Evolutionary conservation across 805 yeast genomes (phyloP).

Genomic region (Saccharomycopsis javanensis): DNA sequence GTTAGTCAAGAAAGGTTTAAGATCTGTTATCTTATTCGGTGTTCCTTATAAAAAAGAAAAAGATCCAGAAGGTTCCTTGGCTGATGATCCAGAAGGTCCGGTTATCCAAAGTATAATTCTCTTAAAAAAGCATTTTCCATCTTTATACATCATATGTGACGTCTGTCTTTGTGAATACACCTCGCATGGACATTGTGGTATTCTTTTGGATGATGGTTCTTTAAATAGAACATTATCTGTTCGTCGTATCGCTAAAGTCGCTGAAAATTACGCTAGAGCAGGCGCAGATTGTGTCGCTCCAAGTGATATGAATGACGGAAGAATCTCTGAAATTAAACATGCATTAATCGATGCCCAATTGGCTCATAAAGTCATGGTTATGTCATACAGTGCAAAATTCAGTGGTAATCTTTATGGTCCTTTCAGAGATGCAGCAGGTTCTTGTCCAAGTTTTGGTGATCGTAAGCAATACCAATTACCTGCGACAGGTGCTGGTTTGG

Average conservation of each 20-base stretch:
- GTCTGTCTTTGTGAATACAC: constrained; percentile 97
- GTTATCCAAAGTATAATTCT: constrained; percentile 72
- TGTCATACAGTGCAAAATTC: constrained; percentile 94
- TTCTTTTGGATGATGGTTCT: constrained; percentile 77
- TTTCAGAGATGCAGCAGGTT: constrained; percentile 94
- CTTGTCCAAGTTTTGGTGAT: constrained; percentile 83
- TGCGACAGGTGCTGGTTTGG: constrained; percentile 84
- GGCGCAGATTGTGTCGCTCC: constrained; percentile 97
- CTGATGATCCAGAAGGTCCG: constrained; percentile 95
- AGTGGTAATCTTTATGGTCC: constrained; percentile 91
- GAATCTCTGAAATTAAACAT: constrained; percentile 76
- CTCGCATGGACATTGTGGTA: constrained; percentile 96
- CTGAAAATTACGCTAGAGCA: constrained; percentile 89
- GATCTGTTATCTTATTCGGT: constrained; percentile 84
- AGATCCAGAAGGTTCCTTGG: constrained; percentile 76
- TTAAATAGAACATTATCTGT: constrained; percentile 69
- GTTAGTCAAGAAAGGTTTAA: constrained; percentile 71
- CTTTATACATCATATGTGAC: constrained; percentile 80
- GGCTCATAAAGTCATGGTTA: constrained; percentile 80
- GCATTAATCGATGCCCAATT: constrained; percentile 73
- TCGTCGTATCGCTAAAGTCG: constrained; percentile 83
- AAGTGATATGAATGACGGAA: constrained; percentile 95
- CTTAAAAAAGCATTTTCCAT: constrained; percentile 61
- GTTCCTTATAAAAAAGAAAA: constrained; percentile 71
- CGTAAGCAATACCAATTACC: constrained; percentile 91